Evolutionary conservation across 176 grass and related monocot species (phyloP).

Genomic region (Oryza longistaminata): DNA sequence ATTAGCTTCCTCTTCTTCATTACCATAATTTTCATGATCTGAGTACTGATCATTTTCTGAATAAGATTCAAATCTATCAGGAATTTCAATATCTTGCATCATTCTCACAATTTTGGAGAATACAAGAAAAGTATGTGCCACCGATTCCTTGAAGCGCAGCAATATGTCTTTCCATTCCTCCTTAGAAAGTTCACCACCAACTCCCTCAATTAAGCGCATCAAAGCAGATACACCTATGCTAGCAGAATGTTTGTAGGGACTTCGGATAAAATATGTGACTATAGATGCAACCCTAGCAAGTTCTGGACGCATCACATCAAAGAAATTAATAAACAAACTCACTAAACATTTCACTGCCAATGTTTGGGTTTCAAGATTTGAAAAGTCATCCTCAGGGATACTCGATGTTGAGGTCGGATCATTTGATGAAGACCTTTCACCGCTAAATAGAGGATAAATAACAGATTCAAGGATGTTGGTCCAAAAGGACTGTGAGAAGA

Average conservation of each 20-base stretch:
- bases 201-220: slow-evolving; percentile 60
- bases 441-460: slow-evolving; percentile 79
- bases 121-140: slow-evolving; percentile 40
- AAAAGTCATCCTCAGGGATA: slow-evolving; percentile 54
- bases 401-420: slow-evolving; percentile 42
- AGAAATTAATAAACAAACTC: slow-evolving; percentile 72
- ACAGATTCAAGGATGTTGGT: slow-evolving; percentile 67
- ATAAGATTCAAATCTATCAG: slow-evolving; percentile 72
- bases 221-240: slow-evolving; percentile 71
- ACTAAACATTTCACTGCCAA: slow-evolving; percentile 82
- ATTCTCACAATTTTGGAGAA: slow-evolving; percentile 75
- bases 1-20: slow-evolving; percentile 89
- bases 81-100: slow-evolving; percentile 95
- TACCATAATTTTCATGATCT: slow-evolving; percentile 68
- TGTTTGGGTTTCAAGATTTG: slow-evolving; percentile 62
- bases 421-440: slow-evolving; percentile 36
- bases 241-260: slow-evolving; percentile 85
- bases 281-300: slow-evolving; percentile 58
- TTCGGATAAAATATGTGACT: slow-evolving; percentile 71
- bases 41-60: slow-evolving; percentile 81
- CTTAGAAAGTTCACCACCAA: slow-evolving; percentile 68
- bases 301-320: slow-evolving; percentile 68
- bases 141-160: slow-evolving; percentile 66
- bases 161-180: slow-evolving; percentile 84
- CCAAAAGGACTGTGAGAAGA: slow-evolving; percentile 79